A percentile compares a stretch with the other conserved stretches of the same genome.
These are phyloP conservation scores for Vaccinium myrtillus DNA, from an alignment of 148 eudicot species.

Conservation along the genomic window DNA sequence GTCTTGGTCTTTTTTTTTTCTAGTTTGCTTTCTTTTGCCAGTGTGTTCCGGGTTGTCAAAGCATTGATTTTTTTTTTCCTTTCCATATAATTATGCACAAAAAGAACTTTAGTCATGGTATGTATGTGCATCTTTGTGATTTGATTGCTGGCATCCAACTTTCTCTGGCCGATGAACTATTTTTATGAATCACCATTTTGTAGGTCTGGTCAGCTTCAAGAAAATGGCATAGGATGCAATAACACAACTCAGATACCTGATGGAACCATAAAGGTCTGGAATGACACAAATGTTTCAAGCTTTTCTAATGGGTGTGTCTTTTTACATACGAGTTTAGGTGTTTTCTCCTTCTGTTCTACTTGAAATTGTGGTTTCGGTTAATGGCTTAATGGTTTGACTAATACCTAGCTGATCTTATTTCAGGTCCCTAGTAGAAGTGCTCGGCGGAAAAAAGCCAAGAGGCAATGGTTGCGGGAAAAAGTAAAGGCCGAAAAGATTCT, in stretches of 20 bases:
- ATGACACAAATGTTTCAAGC: background rate
- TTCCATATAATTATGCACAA: background rate
- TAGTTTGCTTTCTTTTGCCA: background rate
- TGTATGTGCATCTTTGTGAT: background rate
- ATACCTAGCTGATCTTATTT: background rate
- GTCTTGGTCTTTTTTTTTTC: background rate
- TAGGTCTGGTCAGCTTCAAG: constrained; percentile 32
- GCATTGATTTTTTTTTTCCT: background rate
- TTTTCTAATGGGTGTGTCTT: background rate
- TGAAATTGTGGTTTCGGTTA: background rate
- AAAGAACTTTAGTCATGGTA: background rate
- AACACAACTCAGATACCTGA: constrained; percentile 29
- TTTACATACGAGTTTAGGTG: background rate
- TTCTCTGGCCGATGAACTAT: background rate
- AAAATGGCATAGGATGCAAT: constrained; percentile 32
- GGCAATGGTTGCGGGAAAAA: constrained; percentile 41
- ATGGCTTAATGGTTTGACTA: background rate
- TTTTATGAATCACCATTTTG: constrained; percentile 23
- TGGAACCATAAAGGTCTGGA: constrained; percentile 51
- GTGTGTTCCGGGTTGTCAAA: background rate
- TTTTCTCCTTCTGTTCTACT: background rate
- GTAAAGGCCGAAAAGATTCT: constrained; percentile 32
- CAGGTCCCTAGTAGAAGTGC: constrained; percentile 65
- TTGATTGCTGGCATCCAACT: background rate
- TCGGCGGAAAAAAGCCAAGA: constrained; percentile 47